phyloP scores from a whole-genome alignment of 345 rosid species.

The Salix purpurea region DNA sequence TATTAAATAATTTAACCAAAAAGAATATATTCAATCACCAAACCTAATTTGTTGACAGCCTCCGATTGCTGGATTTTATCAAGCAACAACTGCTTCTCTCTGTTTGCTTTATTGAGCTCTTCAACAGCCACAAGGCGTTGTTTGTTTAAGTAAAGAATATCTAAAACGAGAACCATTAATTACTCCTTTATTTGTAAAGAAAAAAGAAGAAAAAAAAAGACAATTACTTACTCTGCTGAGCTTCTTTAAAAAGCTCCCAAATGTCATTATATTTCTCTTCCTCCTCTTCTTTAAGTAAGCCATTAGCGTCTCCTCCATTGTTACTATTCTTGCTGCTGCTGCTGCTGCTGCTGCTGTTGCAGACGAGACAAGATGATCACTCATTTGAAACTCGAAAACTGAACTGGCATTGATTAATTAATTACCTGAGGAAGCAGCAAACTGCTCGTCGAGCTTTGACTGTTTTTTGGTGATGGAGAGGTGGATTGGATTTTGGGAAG shows the following conservation, averaged over 20 bases:
- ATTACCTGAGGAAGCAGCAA: constrained; percentile 29
- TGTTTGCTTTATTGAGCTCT: constrained; percentile 47
- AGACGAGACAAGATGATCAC: neutral
- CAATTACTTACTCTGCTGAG: constrained; percentile 54
- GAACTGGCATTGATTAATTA: no score
- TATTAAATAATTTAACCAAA: neutral
- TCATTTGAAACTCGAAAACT: neutral
- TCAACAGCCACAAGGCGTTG: constrained; percentile 59
- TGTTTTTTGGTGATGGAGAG: neutral
- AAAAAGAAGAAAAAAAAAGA: neutral
- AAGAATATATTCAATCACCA: constrained; percentile 24
- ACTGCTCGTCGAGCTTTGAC: constrained; percentile 6
- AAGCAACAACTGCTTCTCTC: constrained; percentile 48
- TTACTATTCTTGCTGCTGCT: constrained; percentile 17
- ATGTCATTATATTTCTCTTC: constrained; percentile 41
- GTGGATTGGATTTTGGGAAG: constrained; percentile 4
- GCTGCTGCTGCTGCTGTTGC: no score
- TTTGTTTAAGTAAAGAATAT: constrained; percentile 61
- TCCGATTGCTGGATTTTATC: constrained; percentile 49
- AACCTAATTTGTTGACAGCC: constrained; percentile 26
- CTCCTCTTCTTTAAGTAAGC: constrained; percentile 19
- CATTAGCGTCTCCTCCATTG: constrained; percentile 37
- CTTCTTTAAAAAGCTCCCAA: constrained; percentile 68
- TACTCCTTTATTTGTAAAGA: neutral
- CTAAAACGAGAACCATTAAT: constrained; percentile 21